Base-by-base conservation (phyloP, 2,329 filamentous ascomycete genomes). In the Macrophomina pseudophaseolina region DNA sequence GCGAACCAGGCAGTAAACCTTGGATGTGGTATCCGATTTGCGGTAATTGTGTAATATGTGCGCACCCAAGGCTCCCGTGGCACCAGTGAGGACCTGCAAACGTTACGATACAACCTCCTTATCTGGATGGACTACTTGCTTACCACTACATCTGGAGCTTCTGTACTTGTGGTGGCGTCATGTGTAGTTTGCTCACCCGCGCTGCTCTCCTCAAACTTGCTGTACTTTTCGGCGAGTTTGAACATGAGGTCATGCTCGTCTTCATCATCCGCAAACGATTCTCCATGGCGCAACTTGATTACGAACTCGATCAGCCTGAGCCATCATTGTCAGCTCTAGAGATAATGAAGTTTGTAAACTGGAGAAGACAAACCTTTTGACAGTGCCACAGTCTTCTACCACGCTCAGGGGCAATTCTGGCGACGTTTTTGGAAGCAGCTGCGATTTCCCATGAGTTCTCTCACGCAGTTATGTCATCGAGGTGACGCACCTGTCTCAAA, bases 321-420 rank as follows among this genome's bases (percentile, higher is more conserved):
- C 6, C 32, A 14, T 18, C 2, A 5, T 9, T 54, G 30, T 54
- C 2, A 54, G n/a, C 12, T 16, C 30, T 2, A 23, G 23, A 30
- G 23, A 23, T 23, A 23, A 23, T 11, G n/a, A 8, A 12, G 4
- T 7, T n/a, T 11, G 35, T 4, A 14, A 62, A 16, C 5, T 8
- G 5, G 18, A 18, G 3, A 14, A 6, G 30, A 23, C 60, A 9
- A 42, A 64, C 52, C 76, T 74, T 16, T 79, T 69, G n/a, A 88
- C 76, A 2, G 81, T 87, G 0, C 86, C 85, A 65, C 83, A 83
- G 67, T 90, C 86, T 69, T 89, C 88, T 0, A 90, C 82, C 1
- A 89, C 73, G 66, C 86, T 89, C 67, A 85, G 77, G 0, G 87
- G 86, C 1, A 89, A 71, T 0, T 75, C 71, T 33, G 71, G 68